These are phyloP conservation scores for Botrytis elliptica DNA, from an alignment of 2,329 filamentous ascomycete species.

Conservation along the genomic window DNA sequence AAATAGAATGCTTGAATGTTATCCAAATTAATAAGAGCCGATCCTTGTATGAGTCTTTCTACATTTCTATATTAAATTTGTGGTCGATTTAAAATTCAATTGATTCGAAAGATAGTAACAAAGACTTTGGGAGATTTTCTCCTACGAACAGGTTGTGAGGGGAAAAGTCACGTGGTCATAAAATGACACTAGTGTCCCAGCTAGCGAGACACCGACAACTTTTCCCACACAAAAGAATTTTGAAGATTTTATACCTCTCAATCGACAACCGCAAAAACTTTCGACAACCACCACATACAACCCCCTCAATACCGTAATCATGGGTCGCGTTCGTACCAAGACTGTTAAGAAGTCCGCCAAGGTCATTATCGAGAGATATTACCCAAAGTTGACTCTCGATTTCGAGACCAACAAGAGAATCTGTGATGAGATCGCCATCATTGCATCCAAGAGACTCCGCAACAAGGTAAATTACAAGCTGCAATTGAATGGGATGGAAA, in stretches of 20 bases:
- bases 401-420: slow-evolving; percentile 99
- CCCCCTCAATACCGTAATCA: slow-evolving; percentile 37
- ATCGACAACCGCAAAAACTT: slow-evolving; percentile 21
- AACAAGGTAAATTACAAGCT: slow-evolving; percentile 76
- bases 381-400: slow-evolving; percentile 96
- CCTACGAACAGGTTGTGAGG: neutral
- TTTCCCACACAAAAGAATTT: slow-evolving; percentile 22
- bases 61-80: neutral
- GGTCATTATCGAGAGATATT: slow-evolving; percentile 99
- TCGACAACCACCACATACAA: slow-evolving; percentile 22
- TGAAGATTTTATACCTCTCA: neutral
- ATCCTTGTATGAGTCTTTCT: accelerated
- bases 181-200: neutral
- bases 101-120: neutral
- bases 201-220: slow-evolving; percentile 19
- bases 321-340: slow-evolving; percentile 48
- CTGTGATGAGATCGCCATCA: slow-evolving; percentile 99
- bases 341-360: slow-evolving; percentile 66
- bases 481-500: slow-evolving; percentile 42
- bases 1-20: too few relatives aligned
- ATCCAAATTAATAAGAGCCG: neutral
- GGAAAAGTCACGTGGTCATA: neutral
- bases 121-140: neutral
- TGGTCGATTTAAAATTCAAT: neutral
- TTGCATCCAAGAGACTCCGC: slow-evolving; percentile 96